Evolutionary conservation across 768 basidiomycete species (phyloP).

Genomic region (Tubosaeta sp.): DNA sequence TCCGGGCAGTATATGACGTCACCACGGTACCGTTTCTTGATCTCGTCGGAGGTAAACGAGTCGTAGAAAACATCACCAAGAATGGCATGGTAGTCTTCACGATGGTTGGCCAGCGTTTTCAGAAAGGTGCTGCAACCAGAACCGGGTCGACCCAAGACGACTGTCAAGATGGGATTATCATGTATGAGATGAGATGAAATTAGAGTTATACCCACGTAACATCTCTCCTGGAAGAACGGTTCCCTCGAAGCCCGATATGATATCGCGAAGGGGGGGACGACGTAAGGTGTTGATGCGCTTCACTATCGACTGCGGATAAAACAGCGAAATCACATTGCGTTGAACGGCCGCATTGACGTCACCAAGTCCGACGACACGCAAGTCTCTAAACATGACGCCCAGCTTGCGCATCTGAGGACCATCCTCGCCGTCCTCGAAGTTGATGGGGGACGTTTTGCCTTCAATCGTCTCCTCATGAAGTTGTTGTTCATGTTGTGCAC

Average conservation of each 20-base stretch:
- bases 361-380: slow-evolving; percentile 49
- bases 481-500: not conserved
- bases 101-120: slow-evolving; percentile 48
- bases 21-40: slow-evolving; percentile 44
- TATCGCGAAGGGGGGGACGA: slow-evolving; percentile 61
- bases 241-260: slow-evolving; percentile 62
- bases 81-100: slow-evolving; percentile 38
- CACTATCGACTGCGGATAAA: slow-evolving; percentile 41
- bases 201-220: slow-evolving; percentile 52
- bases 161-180: slow-evolving; percentile 29
- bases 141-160: slow-evolving; percentile 81
- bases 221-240: slow-evolving; percentile 68
- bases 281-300: slow-evolving; percentile 39
- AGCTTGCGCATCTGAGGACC: slow-evolving; percentile 38
- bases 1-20: slow-evolving; percentile 50
- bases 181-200: not conserved
- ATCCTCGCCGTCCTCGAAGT: slow-evolving; percentile 18
- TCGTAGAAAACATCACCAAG: slow-evolving; percentile 41
- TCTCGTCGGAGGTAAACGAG: slow-evolving; percentile 42
- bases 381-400: slow-evolving; percentile 48
- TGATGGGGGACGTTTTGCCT: not conserved
- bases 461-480: not conserved
- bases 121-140: slow-evolving; percentile 52
- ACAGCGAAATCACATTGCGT: slow-evolving; percentile 48
- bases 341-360: slow-evolving; percentile 39